These are phyloP conservation scores for Podospora appendiculata DNA, from an alignment of 495 filamentous ascomycete species.

Conservation along the genomic window DNA sequence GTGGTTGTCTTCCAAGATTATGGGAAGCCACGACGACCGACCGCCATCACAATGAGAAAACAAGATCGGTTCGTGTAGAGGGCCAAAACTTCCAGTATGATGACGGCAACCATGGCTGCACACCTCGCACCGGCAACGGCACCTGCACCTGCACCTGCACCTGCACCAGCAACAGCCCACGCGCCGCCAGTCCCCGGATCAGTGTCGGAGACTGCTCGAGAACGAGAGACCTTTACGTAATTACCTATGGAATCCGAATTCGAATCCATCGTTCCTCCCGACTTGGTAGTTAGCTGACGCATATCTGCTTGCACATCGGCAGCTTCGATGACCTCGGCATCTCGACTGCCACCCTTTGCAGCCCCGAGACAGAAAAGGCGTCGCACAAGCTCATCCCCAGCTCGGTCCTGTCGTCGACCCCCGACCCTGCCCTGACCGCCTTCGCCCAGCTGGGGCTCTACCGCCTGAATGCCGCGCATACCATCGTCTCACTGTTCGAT, in stretches of 20 bases:
- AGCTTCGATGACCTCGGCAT: constrained; percentile 19
- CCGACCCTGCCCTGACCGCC: constrained; percentile 55
- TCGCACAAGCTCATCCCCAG: constrained; percentile 7
- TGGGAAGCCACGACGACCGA: no score
- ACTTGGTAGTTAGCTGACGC: neutral
- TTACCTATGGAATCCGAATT: neutral
- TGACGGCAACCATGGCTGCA: no score
- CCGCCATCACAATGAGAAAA: no score
- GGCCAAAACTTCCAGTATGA: no score
- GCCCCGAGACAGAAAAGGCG: neutral
- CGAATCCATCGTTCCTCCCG: neutral
- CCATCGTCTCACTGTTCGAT: constrained; percentile 55
- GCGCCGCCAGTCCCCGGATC: neutral
- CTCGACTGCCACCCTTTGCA: constrained; percentile 8
- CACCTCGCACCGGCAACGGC: no score
- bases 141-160: no score
- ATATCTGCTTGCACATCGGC: neutral
- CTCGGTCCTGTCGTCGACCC: constrained; percentile 20
- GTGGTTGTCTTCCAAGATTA: no score
- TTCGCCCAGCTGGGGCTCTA: constrained; percentile 55
- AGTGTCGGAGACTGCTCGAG: constrained; percentile 18
- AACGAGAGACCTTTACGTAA: constrained; percentile 27
- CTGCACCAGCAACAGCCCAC: no score
- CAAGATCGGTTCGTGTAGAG: no score
- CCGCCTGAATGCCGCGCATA: constrained; percentile 44